These are phyloP conservation scores for Penicillium sp. DNA, from an alignment of 2,329 filamentous ascomycete species.

Conservation along the genomic window DNA sequence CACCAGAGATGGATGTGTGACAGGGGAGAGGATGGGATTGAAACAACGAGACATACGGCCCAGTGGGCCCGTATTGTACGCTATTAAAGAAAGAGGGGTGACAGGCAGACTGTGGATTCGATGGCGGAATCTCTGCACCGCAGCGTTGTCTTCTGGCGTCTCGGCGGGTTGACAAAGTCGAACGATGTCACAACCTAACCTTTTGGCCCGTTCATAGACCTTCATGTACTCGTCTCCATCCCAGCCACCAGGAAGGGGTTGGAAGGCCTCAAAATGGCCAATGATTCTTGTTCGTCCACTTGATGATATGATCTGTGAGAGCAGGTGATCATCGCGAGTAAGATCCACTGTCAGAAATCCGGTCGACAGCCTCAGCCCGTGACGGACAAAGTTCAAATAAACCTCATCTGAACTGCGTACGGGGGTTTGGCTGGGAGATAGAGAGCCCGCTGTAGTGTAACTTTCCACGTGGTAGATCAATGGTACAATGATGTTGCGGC, in stretches of 20 bases:
- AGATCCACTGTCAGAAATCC: slow-evolving; percentile 67
- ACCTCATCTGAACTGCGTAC: slow-evolving; percentile 30
- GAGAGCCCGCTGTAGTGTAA: slow-evolving; percentile 15
- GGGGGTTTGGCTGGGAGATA: slow-evolving; percentile 27
- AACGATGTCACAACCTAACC: slow-evolving; percentile 62
- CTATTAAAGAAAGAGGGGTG: slow-evolving; percentile 56
- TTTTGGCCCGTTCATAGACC: slow-evolving; percentile 60
- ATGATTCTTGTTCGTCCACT: slow-evolving; percentile 64
- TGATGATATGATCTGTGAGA: slow-evolving; percentile 53
- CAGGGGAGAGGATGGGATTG: slow-evolving; percentile 65
- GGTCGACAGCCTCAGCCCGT: slow-evolving; percentile 62
- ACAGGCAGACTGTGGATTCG: slow-evolving; percentile 48
- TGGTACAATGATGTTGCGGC: slow-evolving; percentile 63
- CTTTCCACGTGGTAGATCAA: slow-evolving; percentile 57
- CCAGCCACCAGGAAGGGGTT: slow-evolving; percentile 55
- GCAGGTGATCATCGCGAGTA: slow-evolving; percentile 53
- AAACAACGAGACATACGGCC: slow-evolving; percentile 68
- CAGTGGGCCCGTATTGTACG: slow-evolving; percentile 64
- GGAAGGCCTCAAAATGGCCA: slow-evolving; percentile 53
- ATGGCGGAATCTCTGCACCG: slow-evolving; percentile 58
- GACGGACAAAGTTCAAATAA: slow-evolving; percentile 60
- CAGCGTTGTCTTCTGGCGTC: slow-evolving; percentile 63
- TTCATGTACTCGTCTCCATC: slow-evolving; percentile 56
- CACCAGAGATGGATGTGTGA: slow-evolving; percentile 54
- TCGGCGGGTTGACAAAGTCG: slow-evolving; percentile 61